Evolutionary conservation across 2,329 filamentous ascomycete species (phyloP).

Genomic region (Amesomyces nigricolor): DNA sequence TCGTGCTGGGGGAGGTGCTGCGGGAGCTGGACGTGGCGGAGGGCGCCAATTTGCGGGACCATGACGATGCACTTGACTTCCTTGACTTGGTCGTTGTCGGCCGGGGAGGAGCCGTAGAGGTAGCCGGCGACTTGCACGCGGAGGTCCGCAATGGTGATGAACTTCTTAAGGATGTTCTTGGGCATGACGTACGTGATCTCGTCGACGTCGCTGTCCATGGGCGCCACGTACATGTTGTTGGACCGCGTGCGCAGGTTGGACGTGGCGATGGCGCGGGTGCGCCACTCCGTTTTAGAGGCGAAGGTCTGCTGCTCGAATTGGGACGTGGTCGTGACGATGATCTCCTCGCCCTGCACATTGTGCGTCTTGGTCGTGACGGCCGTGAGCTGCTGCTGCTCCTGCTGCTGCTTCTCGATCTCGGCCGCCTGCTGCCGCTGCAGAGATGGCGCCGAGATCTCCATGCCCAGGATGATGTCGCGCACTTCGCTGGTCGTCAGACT

Average conservation of each 20-base stretch:
- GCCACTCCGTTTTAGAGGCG: constrained; percentile 98
- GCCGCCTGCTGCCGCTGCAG: constrained; percentile 98
- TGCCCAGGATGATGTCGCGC: constrained; percentile 95
- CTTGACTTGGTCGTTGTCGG: constrained; percentile 94
- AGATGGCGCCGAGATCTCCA: constrained; percentile 97
- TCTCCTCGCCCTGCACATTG: constrained; percentile 94
- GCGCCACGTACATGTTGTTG: constrained; percentile 98
- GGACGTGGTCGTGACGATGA: constrained; percentile 96
- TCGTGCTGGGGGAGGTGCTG: constrained; percentile 89
- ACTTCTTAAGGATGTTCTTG: constrained; percentile 96
- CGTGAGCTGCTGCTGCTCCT: constrained; percentile 93
- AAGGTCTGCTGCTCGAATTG: constrained; percentile 98
- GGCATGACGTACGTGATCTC: constrained; percentile 97
- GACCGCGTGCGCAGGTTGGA: constrained; percentile 88
- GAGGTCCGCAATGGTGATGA: constrained; percentile 95
- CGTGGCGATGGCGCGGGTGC: constrained; percentile 91
- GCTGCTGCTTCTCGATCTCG: constrained; percentile 97
- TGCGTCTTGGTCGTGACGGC: constrained; percentile 98
- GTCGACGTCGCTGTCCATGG: constrained; percentile 85
- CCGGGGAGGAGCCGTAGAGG: constrained; percentile 85
- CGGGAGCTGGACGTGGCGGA: constrained; percentile 85
- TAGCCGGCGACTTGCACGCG: constrained; percentile 95
- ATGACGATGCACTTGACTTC: constrained; percentile 95
- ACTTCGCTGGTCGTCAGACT: constrained; percentile 96
- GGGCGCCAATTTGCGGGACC: constrained; percentile 92